These are phyloP conservation scores for Fusarium oxysporum DNA, from an alignment of 2,329 filamentous ascomycete species.

Conservation along the genomic window DNA sequence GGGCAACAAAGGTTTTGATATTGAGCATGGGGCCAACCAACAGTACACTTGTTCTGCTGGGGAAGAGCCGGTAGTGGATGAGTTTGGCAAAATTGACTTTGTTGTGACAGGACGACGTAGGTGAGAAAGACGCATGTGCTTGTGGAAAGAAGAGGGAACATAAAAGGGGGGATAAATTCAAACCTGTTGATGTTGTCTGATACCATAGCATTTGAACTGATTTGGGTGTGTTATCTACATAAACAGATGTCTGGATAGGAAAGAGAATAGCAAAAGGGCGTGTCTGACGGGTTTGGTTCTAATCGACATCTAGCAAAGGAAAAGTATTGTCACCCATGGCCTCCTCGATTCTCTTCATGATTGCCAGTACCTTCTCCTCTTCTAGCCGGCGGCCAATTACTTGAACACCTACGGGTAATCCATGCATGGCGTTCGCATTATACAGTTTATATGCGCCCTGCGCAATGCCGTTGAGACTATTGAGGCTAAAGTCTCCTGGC, in stretches of 20 bases:
- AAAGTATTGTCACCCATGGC: conserved; percentile 72
- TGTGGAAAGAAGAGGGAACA: background rate
- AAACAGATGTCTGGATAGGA: background rate
- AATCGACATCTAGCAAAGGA: conserved; percentile 61
- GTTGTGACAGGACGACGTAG: background rate
- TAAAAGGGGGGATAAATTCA: background rate
- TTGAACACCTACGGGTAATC: conserved; percentile 87
- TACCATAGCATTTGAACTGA: conserved; percentile 3
- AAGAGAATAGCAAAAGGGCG: background rate
- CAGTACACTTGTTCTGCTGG: conserved; percentile 7
- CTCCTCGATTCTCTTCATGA: conserved; percentile 83
- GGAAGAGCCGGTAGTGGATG: conserved; percentile 25
- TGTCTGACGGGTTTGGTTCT: conserved; percentile 13
- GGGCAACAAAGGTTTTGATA: conserved; percentile 43
- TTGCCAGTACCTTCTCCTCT: conserved; percentile 86
- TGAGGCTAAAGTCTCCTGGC: conserved; percentile 68
- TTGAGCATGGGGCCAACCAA: conserved; percentile 27
- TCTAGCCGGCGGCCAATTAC: conserved; percentile 82
- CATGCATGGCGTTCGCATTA: conserved; percentile 84
- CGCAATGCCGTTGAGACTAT: conserved; percentile 81
- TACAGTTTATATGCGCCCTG: conserved; percentile 88
- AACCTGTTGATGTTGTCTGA: background rate
- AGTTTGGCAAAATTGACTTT: conserved; percentile 38
- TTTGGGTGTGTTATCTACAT: background rate
- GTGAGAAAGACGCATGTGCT: background rate